phyloP scores from a whole-genome alignment of 2,329 filamentous ascomycete genomes.

The Fusarium pseudocircinatum region DNA sequence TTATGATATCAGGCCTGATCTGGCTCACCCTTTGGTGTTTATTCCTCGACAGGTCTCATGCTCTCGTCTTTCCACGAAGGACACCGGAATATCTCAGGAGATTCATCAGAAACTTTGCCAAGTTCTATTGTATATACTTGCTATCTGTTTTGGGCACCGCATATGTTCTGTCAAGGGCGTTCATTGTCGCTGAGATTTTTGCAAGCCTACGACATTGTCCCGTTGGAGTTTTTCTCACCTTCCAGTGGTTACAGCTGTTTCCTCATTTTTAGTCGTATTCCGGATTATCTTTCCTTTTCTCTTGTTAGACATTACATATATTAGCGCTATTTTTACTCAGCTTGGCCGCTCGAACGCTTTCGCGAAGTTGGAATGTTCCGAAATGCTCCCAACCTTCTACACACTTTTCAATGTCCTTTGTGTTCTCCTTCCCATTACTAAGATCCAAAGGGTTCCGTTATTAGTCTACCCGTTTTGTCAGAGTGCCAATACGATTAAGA shows the following conservation, averaged over 20 bases:
- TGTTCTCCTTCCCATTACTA: too few species aligned
- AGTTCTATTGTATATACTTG: not conserved
- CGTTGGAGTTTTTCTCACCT: not conserved
- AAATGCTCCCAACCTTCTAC: too few species aligned
- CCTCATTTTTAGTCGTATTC: not conserved
- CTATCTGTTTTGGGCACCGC: not conserved
- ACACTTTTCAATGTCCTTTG: too few species aligned
- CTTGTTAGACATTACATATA: too few species aligned
- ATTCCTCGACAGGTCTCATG: not conserved
- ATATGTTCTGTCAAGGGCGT: not conserved
- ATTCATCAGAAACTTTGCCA: not conserved
- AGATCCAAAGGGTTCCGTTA: too few species aligned
- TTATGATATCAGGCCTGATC: not conserved
- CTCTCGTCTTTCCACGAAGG: not conserved
- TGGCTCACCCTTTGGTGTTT: not conserved
- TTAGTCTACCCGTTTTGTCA: too few species aligned
- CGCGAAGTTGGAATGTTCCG: too few species aligned
- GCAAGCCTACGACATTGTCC: not conserved
- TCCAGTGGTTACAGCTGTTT: not conserved
- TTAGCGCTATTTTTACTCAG: too few species aligned
- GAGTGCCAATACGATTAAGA: too few species aligned
- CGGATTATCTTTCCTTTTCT: too few species aligned
- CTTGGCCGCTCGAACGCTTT: too few species aligned
- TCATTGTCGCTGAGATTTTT: not conserved
- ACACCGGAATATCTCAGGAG: not conserved